Conservation (phyloP, 2,329 filamentous ascomycete species). For the Tolypocladium capitatum region DNA sequence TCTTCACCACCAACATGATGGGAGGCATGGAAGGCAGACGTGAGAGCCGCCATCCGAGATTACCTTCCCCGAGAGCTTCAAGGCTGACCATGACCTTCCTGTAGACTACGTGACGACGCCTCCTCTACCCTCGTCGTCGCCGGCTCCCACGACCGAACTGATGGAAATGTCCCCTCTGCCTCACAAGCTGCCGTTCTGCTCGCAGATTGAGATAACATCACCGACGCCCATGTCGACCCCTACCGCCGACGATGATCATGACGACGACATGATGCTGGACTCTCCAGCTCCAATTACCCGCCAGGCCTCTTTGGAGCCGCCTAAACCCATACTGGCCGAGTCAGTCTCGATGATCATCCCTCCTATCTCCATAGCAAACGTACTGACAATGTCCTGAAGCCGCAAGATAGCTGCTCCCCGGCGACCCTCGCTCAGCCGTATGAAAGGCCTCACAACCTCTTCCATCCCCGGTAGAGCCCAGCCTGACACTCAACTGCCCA, state of each 20-base stretch:
- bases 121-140: slow-evolving; percentile 71
- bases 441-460: slow-evolving; percentile 62
- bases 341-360: slow-evolving; percentile 24
- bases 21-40: slow-evolving; percentile 21
- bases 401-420: slow-evolving; percentile 55
- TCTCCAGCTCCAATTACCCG: slow-evolving; percentile 39
- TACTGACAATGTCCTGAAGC: slow-evolving; percentile 26
- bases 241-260: slow-evolving; percentile 14
- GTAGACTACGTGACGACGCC: slow-evolving; percentile 70
- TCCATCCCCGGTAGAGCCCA: slow-evolving; percentile 46
- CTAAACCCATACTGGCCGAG: slow-evolving; percentile 38
- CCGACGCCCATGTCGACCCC: slow-evolving; percentile 50
- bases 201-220: slow-evolving; percentile 55
- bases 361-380: slow-evolving; percentile 4
- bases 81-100: slow-evolving; percentile 8
- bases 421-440: slow-evolving; percentile 60
- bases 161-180: slow-evolving; percentile 94
- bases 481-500: slow-evolving; percentile 52
- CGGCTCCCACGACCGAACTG: slow-evolving; percentile 54
- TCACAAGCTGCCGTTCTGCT: slow-evolving; percentile 62
- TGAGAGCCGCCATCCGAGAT: slow-evolving; percentile 8
- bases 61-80: slow-evolving; percentile 5
- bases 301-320: slow-evolving; percentile 32
- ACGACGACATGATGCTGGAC: slow-evolving; percentile 40
- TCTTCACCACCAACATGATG: slow-evolving; percentile 26